phyloP scores from a whole-genome alignment of 176 grass and related monocot species.

The Oryza rufipogon region DNA sequence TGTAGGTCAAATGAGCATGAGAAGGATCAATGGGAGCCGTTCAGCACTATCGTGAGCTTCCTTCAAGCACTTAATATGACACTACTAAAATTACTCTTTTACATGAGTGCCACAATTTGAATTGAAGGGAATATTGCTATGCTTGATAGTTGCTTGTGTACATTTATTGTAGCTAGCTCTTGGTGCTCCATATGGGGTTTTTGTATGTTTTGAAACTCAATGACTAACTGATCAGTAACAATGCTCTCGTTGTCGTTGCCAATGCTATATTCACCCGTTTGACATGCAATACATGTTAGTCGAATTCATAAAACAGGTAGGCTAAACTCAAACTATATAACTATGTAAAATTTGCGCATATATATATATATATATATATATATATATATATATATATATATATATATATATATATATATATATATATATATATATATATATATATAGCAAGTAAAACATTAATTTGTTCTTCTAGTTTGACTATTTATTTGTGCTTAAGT shows the following conservation, averaged over 20 bases:
- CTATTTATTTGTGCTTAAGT: not conserved
- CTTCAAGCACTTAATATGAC: slow-evolving; percentile 29
- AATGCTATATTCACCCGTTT: not conserved
- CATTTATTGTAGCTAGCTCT: not conserved
- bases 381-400: too few relatives aligned
- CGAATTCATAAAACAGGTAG: too few relatives aligned
- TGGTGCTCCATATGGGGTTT: not conserved
- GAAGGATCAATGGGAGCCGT: not conserved
- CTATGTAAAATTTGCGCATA: not conserved
- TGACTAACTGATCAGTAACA: not conserved
- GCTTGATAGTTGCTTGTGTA: not conserved
- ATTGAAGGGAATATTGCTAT: not conserved
- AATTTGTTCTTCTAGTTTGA: not conserved
- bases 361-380: too few relatives aligned
- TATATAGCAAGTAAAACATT: not conserved
- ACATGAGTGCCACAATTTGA: too few relatives aligned
- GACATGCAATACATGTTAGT: not conserved
- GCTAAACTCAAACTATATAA: too few relatives aligned
- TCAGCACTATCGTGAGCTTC: slow-evolving; percentile 33
- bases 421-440: too few relatives aligned
- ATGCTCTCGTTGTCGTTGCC: too few relatives aligned
- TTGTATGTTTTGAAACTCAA: not conserved
- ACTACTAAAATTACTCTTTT: too few relatives aligned
- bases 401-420: too few relatives aligned
- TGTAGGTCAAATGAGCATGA: not conserved